Evolutionary conservation across 768 basidiomycete genomes (phyloP), one percentile per base, ranked within the genome.

Genomic region (Serendipita sp.): DNA sequence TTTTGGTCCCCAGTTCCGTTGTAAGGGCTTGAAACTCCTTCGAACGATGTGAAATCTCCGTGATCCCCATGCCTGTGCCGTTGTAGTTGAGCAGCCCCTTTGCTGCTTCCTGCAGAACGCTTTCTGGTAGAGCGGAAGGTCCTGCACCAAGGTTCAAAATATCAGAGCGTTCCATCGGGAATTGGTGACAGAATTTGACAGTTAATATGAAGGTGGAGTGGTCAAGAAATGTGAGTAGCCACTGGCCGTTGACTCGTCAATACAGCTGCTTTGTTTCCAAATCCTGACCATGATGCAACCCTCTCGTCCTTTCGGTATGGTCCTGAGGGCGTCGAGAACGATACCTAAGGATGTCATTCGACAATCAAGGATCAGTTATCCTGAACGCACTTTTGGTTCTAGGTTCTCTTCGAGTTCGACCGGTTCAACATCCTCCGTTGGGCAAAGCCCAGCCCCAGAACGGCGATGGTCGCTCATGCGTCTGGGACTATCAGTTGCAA

Each of bases 31-130:
- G 79, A 73, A 98, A 98, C 67, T 93, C 87, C 69, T 88, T 83
- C 44, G 92, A 92, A 68, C 96, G 88, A 74, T 99, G 96, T 0
- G 92, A 95, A 72, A 98, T 83, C 74, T 99, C 96, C 46, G 91
- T 88, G 72, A 99, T 84, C 48, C 96, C 96, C 66, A 98, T 94
- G 31, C 96, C 96, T 2, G 90, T 94, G 53, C 80, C 80, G 64
- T 86, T 78, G 74, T 91, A 97, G 78, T 98, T 88, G 69, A 99
- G 77, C n/a, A 98, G 79, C 15, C 88, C 91, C 66, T 81, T 76
- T 13, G 87, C 80, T 1, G 94, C 91, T 72, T 93, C 83, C 69
- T 85, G 75, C 63, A 99, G 82, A 34, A 97, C 91, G 2, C 83
- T 76, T n/a, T 84, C 80, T 15, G 96, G 96, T 45, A 99, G 79